phyloP scores from a whole-genome alignment of 139 green algal genomes.

The Chlamydomonas incerta region DNA sequence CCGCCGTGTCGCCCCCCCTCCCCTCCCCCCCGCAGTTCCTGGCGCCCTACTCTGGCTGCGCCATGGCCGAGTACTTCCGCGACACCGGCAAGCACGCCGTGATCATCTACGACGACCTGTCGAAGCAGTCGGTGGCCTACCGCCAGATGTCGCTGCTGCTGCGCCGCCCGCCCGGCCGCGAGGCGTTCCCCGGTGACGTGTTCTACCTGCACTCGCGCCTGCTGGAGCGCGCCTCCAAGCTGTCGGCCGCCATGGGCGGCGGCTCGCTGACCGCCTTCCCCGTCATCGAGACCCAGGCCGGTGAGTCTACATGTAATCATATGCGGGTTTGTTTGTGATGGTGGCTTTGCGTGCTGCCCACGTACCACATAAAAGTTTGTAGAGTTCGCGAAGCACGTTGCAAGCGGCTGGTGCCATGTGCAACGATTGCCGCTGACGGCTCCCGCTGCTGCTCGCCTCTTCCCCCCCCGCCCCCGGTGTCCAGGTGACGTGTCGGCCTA shows the following conservation, averaged over 20 bases:
- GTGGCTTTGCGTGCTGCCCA: too few relatives aligned
- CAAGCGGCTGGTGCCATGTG: too few relatives aligned
- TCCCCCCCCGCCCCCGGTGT: too few relatives aligned
- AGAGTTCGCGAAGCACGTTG: too few relatives aligned
- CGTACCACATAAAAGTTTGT: too few relatives aligned
- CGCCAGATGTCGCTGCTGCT: conserved; percentile 94
- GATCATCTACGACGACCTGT: conserved; percentile 94
- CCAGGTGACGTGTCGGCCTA: conserved; percentile 88
- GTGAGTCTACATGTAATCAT: conserved; percentile 23
- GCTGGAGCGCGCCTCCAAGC: conserved; percentile 85
- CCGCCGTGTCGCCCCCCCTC: not conserved
- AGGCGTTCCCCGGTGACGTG: conserved; percentile 91
- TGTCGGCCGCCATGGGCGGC: conserved; percentile 73
- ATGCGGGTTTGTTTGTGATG: too few relatives aligned
- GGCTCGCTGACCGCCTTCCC: conserved; percentile 88
- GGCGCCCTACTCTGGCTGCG: conserved; percentile 91
- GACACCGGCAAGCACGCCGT: conserved; percentile 85
- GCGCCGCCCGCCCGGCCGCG: conserved; percentile 88
- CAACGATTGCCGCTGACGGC: too few relatives aligned
- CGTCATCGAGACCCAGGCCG: conserved; percentile 90
- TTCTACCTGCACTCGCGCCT: conserved; percentile 94
- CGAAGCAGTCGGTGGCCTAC: conserved; percentile 93
- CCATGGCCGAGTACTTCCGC: conserved; percentile 86
- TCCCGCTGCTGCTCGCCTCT: too few relatives aligned
- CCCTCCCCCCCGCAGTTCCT: conserved; percentile 69